These are phyloP conservation scores for Beta macrorhiza DNA, from an alignment of 179 eudicot genomes.

Conservation along the genomic window DNA sequence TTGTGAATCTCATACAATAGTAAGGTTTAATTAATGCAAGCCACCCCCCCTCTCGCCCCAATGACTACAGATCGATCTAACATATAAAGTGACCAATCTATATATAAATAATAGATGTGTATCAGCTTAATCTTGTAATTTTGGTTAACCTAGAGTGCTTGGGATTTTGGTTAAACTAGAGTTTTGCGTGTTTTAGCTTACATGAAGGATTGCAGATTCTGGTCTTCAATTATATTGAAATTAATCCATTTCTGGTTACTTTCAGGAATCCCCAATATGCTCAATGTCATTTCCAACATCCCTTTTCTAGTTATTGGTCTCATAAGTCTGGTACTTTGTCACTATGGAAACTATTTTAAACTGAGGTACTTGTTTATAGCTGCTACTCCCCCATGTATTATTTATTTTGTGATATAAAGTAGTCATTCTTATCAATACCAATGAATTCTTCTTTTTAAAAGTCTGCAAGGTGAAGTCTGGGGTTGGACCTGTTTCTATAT, in stretches of 20 bases:
- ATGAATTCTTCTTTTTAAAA: conserved; percentile 25
- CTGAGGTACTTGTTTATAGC: conserved; percentile 54
- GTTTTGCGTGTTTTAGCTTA: background rate
- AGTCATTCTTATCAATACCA: background rate
- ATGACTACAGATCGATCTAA: no score
- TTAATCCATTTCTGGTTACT: background rate
- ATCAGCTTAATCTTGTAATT: no score
- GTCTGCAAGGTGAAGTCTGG: conserved; percentile 89
- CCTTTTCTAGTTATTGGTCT: conserved; percentile 84
- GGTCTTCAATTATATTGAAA: background rate
- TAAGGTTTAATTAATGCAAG: no score
- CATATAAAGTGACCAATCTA: no score
- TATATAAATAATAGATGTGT: no score
- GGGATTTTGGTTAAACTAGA: no score
- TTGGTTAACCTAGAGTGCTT: no score
- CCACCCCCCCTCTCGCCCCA: no score
- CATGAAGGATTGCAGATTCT: no score
- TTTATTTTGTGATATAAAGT: background rate
- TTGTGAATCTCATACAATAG: no score
- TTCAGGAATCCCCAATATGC: conserved; percentile 81
- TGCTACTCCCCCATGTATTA: background rate
- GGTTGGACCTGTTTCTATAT: conserved; percentile 85
- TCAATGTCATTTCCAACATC: conserved; percentile 83
- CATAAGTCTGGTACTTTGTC: conserved; percentile 72
- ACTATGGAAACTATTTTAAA: conserved; percentile 62